These are phyloP conservation scores for Pseudovirgaria hyperparasitica DNA, from an alignment of 2,329 filamentous ascomycete genomes.

Conservation along the genomic window DNA sequence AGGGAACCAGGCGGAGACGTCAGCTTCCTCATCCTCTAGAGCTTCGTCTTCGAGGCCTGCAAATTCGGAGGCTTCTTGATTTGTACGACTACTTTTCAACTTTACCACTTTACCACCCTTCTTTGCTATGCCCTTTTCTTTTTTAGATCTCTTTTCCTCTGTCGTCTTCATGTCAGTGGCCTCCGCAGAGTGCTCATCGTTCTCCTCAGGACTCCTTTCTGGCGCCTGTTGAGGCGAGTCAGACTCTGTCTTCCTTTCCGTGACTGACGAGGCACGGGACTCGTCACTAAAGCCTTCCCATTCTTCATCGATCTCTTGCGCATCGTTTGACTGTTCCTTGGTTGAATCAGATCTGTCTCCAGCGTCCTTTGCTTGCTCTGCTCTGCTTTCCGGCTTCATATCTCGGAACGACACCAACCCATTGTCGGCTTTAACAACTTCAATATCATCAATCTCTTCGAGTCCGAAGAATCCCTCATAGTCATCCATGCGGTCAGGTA, in stretches of 20 bases:
- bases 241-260: not conserved
- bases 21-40: slow-evolving; percentile 44
- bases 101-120: slow-evolving; percentile 11
- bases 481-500: slow-evolving; percentile 70
- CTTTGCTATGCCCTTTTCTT: slow-evolving; percentile 14
- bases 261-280: too few relatives aligned
- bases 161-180: slow-evolving; percentile 31
- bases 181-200: slow-evolving; percentile 7
- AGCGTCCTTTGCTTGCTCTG: slow-evolving; percentile 21
- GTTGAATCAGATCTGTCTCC: slow-evolving; percentile 7
- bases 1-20: slow-evolving; percentile 67
- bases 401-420: slow-evolving; percentile 33
- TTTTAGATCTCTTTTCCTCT: slow-evolving; percentile 30
- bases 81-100: slow-evolving; percentile 21
- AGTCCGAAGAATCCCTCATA: slow-evolving; percentile 89
- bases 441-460: slow-evolving; percentile 84
- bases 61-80: slow-evolving; percentile 39
- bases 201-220: slow-evolving; percentile 14
- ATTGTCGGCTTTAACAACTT: slow-evolving; percentile 54
- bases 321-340: slow-evolving; percentile 1
- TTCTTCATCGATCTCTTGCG: slow-evolving; percentile 12
- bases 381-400: slow-evolving; percentile 15
- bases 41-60: slow-evolving; percentile 39
- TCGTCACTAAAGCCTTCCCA: slow-evolving; percentile 19
- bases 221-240: slow-evolving; percentile 8